Conservation (phyloP, 208 protist genomes). For the Trypanosoma platydactyli region DNA sequence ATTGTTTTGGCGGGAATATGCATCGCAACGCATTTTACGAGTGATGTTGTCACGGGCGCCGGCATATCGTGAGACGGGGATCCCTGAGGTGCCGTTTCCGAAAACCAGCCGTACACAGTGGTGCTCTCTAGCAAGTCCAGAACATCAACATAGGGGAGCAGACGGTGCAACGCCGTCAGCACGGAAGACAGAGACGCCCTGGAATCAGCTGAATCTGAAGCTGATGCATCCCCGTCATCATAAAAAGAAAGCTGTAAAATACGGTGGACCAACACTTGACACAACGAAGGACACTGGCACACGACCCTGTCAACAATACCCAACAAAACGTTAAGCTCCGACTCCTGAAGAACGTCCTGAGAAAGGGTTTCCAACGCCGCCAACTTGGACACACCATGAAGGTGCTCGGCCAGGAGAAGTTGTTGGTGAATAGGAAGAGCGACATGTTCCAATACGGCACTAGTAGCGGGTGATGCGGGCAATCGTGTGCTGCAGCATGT, state of each 20-base stretch:
- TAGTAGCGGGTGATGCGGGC: not conserved
- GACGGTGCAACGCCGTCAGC: conserved; percentile 20
- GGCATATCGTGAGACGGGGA: not conserved
- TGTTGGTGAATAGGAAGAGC: conserved; percentile 18
- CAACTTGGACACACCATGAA: conserved; percentile 13
- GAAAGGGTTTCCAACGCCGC: conserved; percentile 17
- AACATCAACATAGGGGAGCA: conserved; percentile 26
- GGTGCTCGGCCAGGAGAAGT: conserved; percentile 5
- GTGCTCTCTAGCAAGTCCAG: conserved; percentile 18
- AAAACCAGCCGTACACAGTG: not conserved
- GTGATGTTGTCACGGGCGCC: not conserved
- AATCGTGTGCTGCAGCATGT: not conserved
- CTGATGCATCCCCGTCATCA: not conserved
- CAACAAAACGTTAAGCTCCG: conserved; percentile 7
- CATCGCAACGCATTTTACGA: conserved; percentile 24
- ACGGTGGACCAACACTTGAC: conserved; percentile 15
- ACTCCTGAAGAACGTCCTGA: conserved; percentile 7
- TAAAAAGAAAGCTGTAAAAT: conserved; percentile 19
- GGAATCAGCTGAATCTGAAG: too few species aligned
- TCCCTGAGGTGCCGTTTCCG: not conserved
- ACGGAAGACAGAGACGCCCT: not conserved
- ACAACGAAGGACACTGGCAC: conserved; percentile 19
- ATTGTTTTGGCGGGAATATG: conserved; percentile 10
- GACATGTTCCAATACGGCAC: not conserved
- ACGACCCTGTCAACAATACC: conserved; percentile 17